These are phyloP conservation scores for Syzygium oleosum DNA, from an alignment of 345 rosid genomes.

Conservation along the genomic window DNA sequence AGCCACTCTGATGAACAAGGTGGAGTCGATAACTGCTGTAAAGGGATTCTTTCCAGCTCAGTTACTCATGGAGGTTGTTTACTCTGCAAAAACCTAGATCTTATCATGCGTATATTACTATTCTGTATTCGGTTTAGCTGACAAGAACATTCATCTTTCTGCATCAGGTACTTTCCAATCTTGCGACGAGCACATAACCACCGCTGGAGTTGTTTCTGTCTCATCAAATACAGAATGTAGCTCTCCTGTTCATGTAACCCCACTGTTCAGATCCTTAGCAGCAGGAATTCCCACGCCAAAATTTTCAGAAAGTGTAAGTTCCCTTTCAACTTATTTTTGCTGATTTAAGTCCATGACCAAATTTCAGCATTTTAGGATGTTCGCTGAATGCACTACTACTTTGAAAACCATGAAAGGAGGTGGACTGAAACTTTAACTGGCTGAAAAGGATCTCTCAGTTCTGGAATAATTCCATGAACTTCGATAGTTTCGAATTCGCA, in stretches of 20 bases:
- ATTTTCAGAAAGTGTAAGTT: conserved; percentile 96
- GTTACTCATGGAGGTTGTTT: conserved; percentile 38
- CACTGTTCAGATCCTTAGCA: conserved; percentile 93
- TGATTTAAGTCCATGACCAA: background rate
- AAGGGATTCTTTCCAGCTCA: conserved; percentile 27
- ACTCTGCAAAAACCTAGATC: background rate
- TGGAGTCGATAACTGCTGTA: conserved; percentile 15
- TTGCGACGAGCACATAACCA: conserved; percentile 29
- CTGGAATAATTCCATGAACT: background rate
- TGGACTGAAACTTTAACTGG: background rate
- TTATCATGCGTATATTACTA: background rate
- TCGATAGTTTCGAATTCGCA: background rate
- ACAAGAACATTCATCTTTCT: background rate
- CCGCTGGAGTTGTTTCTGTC: conserved; percentile 30
- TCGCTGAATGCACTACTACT: background rate
- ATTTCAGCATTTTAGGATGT: background rate
- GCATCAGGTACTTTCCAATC: conserved; percentile 34
- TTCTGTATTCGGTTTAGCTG: background rate
- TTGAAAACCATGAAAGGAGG: background rate
- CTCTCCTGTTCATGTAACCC: conserved; percentile 85
- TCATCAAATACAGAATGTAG: conserved; percentile 45
- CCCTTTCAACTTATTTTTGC: background rate
- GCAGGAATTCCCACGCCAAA: conserved; percentile 97
- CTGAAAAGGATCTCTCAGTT: background rate
- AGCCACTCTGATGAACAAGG: conserved; percentile 13